Conservation (phyloP, 768 basidiomycete species). For the Aureoboletus auriporus region DNA sequence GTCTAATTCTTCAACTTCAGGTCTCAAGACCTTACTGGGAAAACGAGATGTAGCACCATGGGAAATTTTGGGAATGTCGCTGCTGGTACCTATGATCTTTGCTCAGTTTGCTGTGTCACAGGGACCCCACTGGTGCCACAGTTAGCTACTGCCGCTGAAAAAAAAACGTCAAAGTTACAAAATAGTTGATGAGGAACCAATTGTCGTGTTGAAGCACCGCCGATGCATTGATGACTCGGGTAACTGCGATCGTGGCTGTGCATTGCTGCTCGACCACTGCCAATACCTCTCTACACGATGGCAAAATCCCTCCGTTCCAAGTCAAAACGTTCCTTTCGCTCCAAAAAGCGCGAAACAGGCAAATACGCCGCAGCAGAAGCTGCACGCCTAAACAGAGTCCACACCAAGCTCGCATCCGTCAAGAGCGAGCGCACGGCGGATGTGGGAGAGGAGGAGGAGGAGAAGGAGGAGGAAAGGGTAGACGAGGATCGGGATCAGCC, state of each 20-base stretch:
- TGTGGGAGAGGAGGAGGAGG: slow-evolving; percentile 35
- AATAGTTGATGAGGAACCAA: no score
- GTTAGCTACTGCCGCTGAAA: no score
- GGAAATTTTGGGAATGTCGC: no score
- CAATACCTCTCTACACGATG: slow-evolving; percentile 38
- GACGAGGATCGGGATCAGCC: slow-evolving; percentile 24
- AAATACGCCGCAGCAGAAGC: slow-evolving; percentile 77
- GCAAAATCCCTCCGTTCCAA: slow-evolving; percentile 84
- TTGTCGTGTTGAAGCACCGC: no score
- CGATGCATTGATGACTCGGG: not conserved
- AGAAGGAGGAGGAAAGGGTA: slow-evolving; percentile 27
- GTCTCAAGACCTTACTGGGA: no score
- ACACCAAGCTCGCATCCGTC: slow-evolving; percentile 57
- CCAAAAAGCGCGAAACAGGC: slow-evolving; percentile 70
- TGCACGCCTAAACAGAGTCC: slow-evolving; percentile 69
- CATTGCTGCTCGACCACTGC: not conserved
- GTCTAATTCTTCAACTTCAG: no score
- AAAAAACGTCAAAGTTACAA: no score
- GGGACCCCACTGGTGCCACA: no score
- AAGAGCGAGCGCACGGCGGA: slow-evolving; percentile 35
- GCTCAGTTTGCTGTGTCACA: no score
- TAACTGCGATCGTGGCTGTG: slow-evolving; percentile 5
- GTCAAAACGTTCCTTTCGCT: slow-evolving; percentile 71
- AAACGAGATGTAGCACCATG: no score
- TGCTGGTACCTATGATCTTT: no score